phyloP scores from a whole-genome alignment of 805 yeast genomes.

The Candida schatavii region DNA sequence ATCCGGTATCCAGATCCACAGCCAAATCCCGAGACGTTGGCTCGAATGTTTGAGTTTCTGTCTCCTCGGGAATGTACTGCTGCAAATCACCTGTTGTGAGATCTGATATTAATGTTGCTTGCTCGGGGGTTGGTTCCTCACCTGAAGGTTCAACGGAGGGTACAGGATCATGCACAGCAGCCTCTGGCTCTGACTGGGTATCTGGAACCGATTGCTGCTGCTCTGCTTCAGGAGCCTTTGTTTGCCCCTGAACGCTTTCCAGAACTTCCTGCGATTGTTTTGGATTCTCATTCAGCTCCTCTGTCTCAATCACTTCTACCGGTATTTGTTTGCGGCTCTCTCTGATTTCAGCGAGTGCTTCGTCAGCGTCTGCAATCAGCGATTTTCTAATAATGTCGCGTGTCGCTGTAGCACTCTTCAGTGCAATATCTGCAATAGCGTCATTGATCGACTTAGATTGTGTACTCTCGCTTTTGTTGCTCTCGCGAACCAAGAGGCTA shows the following conservation, averaged over 20 bases:
- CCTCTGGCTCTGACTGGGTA: background rate
- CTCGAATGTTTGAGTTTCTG: conserved; percentile 5
- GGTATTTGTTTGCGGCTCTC: no score
- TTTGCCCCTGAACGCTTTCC: background rate
- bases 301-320: no score
- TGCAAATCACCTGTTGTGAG: conserved; percentile 15
- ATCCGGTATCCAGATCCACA: background rate
- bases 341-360: background rate
- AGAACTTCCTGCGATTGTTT: background rate
- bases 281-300: no score
- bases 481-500: background rate
- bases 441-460: background rate
- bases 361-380: conserved; percentile 1
- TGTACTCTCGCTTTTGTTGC: background rate
- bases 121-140: conserved; percentile 5
- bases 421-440: background rate
- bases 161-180: background rate
- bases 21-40: conserved; percentile 10
- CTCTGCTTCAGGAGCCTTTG: background rate
- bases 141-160: background rate
- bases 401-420: background rate
- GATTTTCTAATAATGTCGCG: background rate
- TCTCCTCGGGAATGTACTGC: conserved; percentile 13
- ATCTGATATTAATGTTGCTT: conserved; percentile 13
- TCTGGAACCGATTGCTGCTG: background rate